Evolutionary conservation across 768 basidiomycete species (phyloP), one percentile per base, ranked within the genome.

Genomic region (Clavulina sp.): DNA sequence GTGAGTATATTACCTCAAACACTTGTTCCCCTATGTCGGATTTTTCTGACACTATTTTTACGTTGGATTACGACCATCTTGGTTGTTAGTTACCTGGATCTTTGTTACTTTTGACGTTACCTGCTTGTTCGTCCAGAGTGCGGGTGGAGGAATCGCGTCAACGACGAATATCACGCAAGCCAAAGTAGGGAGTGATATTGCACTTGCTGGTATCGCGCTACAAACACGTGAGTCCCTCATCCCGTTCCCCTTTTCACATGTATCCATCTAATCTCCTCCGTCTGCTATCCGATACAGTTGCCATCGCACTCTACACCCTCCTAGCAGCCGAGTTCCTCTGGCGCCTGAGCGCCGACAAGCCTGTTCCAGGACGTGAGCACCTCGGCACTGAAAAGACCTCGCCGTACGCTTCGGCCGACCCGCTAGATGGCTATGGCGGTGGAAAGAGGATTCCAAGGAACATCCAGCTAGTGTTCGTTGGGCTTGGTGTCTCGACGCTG

Each of bases 141-240:
- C 47, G 4, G 53, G 53, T 16, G 53, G 53, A 13, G 52, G 21
- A 16, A 31, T 41, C 18, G 53, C 53, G 4, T 51, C 53, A 6
- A 13, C 32, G 4, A 49, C 53, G 13, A 9, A n/a, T 18, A 48
- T 44, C 16, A 38, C 50, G 51, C 19, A 41, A 21, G 3, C 33
- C 53, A 2, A 41, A 54, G n/a, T 26, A 43, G 3, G 53, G 53
- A 7, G 53, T 49, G 16, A 32, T 2, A 31, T 51, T 23, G 51
- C 51, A 49, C 46, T 54, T 3, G 49, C 26, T 33, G 53, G 53
- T 32, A 54, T 54, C 53, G 46, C 51, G 30, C 13, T 54, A 23
- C 53, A 54, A 32, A 54, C 51, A 49, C 49, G 53, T 54, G 38
- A 52, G 53, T 40, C n/a, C 9, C 16, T 13, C 9, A 24, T 3